These are phyloP conservation scores for Trichoderma sp. DNA, from an alignment of 2,329 filamentous ascomycete genomes.

Conservation along the genomic window DNA sequence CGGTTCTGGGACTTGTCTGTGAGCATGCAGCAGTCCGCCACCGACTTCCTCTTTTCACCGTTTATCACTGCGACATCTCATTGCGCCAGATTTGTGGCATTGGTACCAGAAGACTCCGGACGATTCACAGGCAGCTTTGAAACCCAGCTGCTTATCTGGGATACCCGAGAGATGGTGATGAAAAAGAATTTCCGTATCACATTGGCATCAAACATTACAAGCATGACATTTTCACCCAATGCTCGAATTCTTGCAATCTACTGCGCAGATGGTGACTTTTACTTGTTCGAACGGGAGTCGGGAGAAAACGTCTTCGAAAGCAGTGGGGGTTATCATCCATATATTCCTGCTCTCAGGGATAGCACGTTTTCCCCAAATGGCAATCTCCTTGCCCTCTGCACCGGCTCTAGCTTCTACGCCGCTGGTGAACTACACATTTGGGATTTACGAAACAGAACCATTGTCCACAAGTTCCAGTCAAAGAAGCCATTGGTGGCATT, in stretches of 20 bases:
- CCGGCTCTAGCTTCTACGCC: no score
- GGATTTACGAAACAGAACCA: neutral
- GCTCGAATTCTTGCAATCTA: no score
- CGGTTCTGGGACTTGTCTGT: neutral
- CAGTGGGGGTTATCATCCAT: fast-evolving
- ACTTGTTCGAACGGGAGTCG: neutral
- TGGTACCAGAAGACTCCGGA: fast-evolving
- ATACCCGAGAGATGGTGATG: neutral
- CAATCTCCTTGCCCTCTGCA: neutral
- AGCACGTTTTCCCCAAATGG: neutral
- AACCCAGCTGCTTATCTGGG: neutral
- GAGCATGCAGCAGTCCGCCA: neutral
- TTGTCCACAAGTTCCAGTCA: neutral
- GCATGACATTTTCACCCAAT: no score
- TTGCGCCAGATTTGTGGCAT: neutral
- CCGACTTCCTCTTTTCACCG: neutral
- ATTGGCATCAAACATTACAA: no score
- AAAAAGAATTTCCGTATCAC: no score
- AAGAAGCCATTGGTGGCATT: fast-evolving
- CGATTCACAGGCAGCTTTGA: neutral
- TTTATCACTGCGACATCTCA: neutral
- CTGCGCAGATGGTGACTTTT: no score
- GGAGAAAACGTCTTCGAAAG: no score
- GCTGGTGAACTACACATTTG: no score
- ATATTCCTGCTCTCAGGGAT: fast-evolving